Conservation (phyloP, 768 basidiomycete genomes). For the Tylopilus balloui region DNA sequence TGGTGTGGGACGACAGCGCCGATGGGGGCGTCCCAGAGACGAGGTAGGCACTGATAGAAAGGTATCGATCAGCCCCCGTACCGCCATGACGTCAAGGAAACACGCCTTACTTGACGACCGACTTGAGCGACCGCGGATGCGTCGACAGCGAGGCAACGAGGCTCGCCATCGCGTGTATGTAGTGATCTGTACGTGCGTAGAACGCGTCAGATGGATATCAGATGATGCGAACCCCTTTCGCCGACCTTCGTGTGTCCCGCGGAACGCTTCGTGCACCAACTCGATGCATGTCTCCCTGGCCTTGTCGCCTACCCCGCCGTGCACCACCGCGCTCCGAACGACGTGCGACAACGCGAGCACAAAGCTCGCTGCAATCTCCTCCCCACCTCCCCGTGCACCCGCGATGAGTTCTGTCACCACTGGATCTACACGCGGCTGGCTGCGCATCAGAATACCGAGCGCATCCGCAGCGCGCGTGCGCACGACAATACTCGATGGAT, state of each 20-base stretch:
- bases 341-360: slow-evolving; percentile 75
- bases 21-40: slow-evolving; percentile 66
- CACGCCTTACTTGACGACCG: slow-evolving; percentile 59
- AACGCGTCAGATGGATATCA: neutral
- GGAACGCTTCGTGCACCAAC: slow-evolving; percentile 74
- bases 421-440: slow-evolving; percentile 87
- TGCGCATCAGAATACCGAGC: slow-evolving; percentile 85
- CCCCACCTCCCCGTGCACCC: slow-evolving; percentile 59
- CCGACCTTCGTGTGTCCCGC: slow-evolving; percentile 62
- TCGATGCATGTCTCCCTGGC: slow-evolving; percentile 70
- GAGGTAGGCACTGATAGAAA: slow-evolving; percentile 51
- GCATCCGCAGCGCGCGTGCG: slow-evolving; percentile 80
- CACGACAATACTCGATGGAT: slow-evolving; percentile 72
- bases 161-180: slow-evolving; percentile 57
- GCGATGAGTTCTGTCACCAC: slow-evolving; percentile 85
- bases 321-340: slow-evolving; percentile 50
- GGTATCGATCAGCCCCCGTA: slow-evolving; percentile 2
- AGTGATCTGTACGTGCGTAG: slow-evolving; percentile 49
- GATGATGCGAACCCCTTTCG: fast-evolving
- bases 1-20: slow-evolving; percentile 54
- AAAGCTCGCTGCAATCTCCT: slow-evolving; percentile 69
- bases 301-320: slow-evolving; percentile 72
- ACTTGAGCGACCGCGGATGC: slow-evolving; percentile 57
- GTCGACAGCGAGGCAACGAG: slow-evolving; percentile 62
- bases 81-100: neutral